These are phyloP conservation scores for Orychophragmus violaceus DNA, from an alignment of 345 rosid genomes.

Conservation along the genomic window DNA sequence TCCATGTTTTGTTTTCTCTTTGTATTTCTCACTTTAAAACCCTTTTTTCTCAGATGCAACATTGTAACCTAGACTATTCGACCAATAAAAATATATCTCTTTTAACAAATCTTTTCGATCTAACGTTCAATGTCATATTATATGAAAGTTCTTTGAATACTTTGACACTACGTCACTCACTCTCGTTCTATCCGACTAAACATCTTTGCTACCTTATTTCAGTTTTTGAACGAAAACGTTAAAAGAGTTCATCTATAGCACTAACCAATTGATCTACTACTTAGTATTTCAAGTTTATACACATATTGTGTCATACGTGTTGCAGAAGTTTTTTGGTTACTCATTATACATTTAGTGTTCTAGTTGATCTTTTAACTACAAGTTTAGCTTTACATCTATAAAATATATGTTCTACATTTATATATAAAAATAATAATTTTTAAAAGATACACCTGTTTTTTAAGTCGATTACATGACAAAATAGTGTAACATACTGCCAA, in stretches of 20 bases:
- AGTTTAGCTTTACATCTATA: neutral
- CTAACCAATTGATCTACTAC: neutral
- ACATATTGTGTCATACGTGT: neutral
- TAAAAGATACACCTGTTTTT: neutral
- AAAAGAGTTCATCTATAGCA: neutral
- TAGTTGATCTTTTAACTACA: neutral
- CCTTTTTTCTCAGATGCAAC: too few relatives aligned
- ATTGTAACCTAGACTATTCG: too few relatives aligned
- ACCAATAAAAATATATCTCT: too few relatives aligned
- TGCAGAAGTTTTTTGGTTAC: neutral
- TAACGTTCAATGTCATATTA: too few relatives aligned
- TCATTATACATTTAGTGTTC: neutral
- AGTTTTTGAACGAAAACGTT: neutral
- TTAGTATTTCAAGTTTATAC: neutral
- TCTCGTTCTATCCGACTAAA: too few relatives aligned
- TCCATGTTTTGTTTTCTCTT: too few relatives aligned
- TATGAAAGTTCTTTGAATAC: too few relatives aligned
- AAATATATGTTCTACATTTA: neutral
- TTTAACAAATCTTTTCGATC: too few relatives aligned
- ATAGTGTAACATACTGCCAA: slow-evolving; percentile 2
- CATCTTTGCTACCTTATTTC: neutral
- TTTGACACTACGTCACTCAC: too few relatives aligned
- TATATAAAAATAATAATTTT: neutral
- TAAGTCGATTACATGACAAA: neutral
- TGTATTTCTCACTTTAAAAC: too few relatives aligned